Evolutionary conservation across 2,329 filamentous ascomycete genomes (phyloP), one percentile per base, ranked within the genome.

Genomic region (Claviceps sp.): DNA sequence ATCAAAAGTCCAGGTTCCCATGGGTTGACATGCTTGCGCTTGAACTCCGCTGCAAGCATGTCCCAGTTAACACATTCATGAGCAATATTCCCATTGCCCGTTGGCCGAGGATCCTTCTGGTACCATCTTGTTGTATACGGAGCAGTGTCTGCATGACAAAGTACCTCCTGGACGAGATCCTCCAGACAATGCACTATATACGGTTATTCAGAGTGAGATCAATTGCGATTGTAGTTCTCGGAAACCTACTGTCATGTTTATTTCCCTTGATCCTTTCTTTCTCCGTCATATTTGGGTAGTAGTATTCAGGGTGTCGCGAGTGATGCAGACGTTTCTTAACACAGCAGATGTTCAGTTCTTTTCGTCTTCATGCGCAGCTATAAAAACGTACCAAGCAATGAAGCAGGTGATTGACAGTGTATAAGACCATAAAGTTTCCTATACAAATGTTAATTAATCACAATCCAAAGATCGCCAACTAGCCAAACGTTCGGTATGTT

Each of bases 21-120:
- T 24, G 47, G 47, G 19, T 48, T n/a, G 37, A 48, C 47, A 48
- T 48, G 34, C 37, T 48, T 40, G 5, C 37, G 47, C 38, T 17
- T 48, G 11, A 48, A 8, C 37, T 48, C 47, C 16, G 34, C 47
- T 26, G 24, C 16, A 4, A 48, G 47, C 47, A 48, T 17, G 13
- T 40, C 47, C 47, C 47, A 48, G 14, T 48, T 48, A 6, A 48
- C 47, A 6, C 47, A 48, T 26, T 48, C 47, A 40, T 48, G 47
- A 6, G 34, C 47, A 6, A 40, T 48, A 11, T 48, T 37, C 37
- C 37, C 24, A 14, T 40, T 40, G 2, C 47, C 47, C 8, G 34
- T 48, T 8, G 47, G 47, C 22, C 47, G 47, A 40, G 47, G 47
- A 26, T 48, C 47, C 14, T 48, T 40, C 8, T 48, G 17, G 19